Evolutionary conservation across 2,329 filamentous ascomycete genomes (phyloP).

Genomic region (Colletotrichum zoysiae): DNA sequence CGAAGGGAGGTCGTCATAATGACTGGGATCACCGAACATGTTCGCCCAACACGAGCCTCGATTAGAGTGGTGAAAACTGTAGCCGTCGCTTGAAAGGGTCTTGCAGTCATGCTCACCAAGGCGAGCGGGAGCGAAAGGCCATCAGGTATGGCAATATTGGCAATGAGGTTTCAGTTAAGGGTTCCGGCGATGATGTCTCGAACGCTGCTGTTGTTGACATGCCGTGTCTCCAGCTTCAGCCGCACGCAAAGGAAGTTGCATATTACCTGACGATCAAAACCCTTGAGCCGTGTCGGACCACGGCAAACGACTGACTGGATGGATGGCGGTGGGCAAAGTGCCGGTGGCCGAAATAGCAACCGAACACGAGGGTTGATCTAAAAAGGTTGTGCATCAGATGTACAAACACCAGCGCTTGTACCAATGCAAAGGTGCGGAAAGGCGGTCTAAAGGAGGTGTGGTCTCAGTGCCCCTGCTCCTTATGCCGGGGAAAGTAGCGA

Average conservation of each 20-base stretch:
- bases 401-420: neutral
- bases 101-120: neutral
- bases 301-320: no score
- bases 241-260: neutral
- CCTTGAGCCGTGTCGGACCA: neutral
- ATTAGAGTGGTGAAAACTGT: neutral
- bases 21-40: neutral
- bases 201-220: neutral
- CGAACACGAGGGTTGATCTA: neutral
- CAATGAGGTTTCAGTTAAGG: neutral
- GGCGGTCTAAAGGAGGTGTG: conserved; percentile 11
- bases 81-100: neutral
- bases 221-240: neutral
- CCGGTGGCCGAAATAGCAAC: neutral
- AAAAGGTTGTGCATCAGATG: neutral
- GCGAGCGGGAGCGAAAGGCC: neutral
- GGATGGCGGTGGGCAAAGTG: neutral
- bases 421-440: neutral
- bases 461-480: conserved; percentile 2
- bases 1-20: neutral
- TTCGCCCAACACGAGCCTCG: neutral
- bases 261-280: neutral
- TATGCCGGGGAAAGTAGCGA: neutral
- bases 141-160: neutral
- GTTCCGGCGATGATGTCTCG: neutral